These are phyloP conservation scores for Heimioporus retisporus DNA, from an alignment of 1,284 basidiomycete genomes.

Conservation along the genomic window DNA sequence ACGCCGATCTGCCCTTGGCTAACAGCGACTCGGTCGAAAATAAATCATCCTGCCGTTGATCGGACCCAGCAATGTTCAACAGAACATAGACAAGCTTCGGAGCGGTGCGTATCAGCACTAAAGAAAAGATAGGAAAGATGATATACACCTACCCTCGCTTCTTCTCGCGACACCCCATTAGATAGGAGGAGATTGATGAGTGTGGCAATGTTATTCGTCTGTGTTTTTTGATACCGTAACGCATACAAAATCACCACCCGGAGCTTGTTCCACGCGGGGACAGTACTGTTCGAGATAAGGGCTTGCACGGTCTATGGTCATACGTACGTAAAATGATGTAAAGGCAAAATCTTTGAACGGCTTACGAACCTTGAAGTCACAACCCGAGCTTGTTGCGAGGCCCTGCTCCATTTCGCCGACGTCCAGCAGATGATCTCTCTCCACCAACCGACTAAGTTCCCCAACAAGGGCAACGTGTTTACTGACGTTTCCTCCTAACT, in stretches of 20 bases:
- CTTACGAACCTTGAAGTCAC: conserved; percentile 82
- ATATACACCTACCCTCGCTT: conserved; percentile 75
- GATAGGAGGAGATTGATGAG: conserved; percentile 87
- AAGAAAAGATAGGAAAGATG: conserved; percentile 1
- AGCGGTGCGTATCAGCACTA: conserved; percentile 10
- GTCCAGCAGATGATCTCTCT: conserved; percentile 87
- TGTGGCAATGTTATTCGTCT: conserved; percentile 84
- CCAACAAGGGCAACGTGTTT: conserved; percentile 99
- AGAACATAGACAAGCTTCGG: conserved; percentile 91
- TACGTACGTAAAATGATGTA: conserved; percentile 12
- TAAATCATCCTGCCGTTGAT: conserved; percentile 97
- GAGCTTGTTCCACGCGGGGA: conserved; percentile 88
- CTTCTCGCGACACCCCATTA: conserved; percentile 86
- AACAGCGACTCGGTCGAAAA: conserved; percentile 98
- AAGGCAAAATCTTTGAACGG: neutral
- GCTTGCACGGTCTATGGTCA: conserved; percentile 77
- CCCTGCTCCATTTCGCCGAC: conserved; percentile 98
- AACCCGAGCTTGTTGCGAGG: conserved; percentile 91
- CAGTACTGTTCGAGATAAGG: conserved; percentile 73
- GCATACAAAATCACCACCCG: conserved; percentile 96
- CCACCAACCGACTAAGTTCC: conserved; percentile 93
- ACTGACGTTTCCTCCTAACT: conserved; percentile 97
- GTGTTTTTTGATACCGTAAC: conserved; percentile 94
- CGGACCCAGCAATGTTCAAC: conserved; percentile 94
- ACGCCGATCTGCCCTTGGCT: conserved; percentile 93